These are phyloP conservation scores for Cyanodermella asteris DNA, from an alignment of 2,329 filamentous ascomycete species.

Conservation along the genomic window DNA sequence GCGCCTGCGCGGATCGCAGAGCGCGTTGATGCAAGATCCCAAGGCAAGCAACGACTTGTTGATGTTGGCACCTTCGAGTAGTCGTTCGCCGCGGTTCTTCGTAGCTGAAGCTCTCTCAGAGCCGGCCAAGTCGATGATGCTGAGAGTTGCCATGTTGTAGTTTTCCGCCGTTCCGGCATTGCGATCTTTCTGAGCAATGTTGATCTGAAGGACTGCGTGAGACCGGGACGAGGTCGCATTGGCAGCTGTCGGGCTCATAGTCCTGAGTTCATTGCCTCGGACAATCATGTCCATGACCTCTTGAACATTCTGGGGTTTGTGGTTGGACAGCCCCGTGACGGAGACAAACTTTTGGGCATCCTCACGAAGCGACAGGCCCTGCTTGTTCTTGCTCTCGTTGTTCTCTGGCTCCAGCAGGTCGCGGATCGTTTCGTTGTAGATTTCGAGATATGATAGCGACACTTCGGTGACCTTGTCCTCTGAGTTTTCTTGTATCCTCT, in stretches of 20 bases:
- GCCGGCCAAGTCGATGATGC: slow-evolving; percentile 91
- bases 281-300: slow-evolving; percentile 99
- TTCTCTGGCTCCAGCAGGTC: slow-evolving; percentile 75
- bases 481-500: slow-evolving; percentile 72
- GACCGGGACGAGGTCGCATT: slow-evolving; percentile 95
- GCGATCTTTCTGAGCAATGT: slow-evolving; percentile 79
- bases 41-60: slow-evolving; percentile 92
- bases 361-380: slow-evolving; percentile 75
- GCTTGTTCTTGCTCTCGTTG: slow-evolving; percentile 62
- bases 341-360: slow-evolving; percentile 86
- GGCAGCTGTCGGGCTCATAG: slow-evolving; percentile 88
- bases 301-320: slow-evolving; percentile 73
- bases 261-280: slow-evolving; percentile 78
- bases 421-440: slow-evolving; percentile 97
- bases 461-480: slow-evolving; percentile 78
- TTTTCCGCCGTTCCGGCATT: slow-evolving; percentile 85
- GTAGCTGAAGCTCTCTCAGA: slow-evolving; percentile 92
- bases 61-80: slow-evolving; percentile 93
- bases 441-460: slow-evolving; percentile 85
- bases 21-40: slow-evolving; percentile 92
- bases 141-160: slow-evolving; percentile 92
- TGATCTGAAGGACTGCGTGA: slow-evolving; percentile 92
- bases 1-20: slow-evolving; percentile 77
- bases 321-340: slow-evolving; percentile 74
- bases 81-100: slow-evolving; percentile 78